Base-by-base conservation (phyloP, 1,284 basidiomycete genomes). In the Fomitopsis betulina region DNA sequence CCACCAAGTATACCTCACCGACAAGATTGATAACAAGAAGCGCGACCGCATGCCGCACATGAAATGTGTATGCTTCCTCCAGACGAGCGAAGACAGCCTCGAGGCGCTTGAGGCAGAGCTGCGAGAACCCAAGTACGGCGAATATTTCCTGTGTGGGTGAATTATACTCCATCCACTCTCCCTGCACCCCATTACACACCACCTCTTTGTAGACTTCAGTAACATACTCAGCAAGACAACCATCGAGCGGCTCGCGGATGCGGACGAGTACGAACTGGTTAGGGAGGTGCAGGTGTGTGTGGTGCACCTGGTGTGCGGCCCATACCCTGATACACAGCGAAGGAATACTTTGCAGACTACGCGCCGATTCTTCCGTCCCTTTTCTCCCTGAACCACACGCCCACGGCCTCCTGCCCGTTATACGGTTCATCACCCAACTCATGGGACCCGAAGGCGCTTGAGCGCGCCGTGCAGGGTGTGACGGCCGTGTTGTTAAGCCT, bases 321-420 rank as follows among this genome's bases (percentile, higher is more conserved):
- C 61, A 54, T 57, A 53, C 43, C 58, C 59, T 69, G 40, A 67
- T 67, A 61, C 63, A 61, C 58, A 61, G 62, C 55, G 58, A 56
- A 92, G 94, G 96, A 98, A 83, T 93, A 93, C 75, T 98, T 97
- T 74, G 93, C 93, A 63, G 96, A 98, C 74, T 98, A 95, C 66
- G 83, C 93, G 1, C 93, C 95, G 0, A 80, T 97, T 58, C 81
- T 95, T 5, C 88, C 94, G 0, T 91, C 83, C 37, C 80, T 98
- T 37, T 98, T 97, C 77, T 94, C 95, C 2, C 76, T 99, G 43
- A 95, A 94, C 62, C 85, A 92, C 64, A 79, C 77, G 0, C 91
- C 93, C 0, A 80, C 85, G 1, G 71, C 78, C 10, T 73, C 79
- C 45, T 78, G 75, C 61, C 87, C 88, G 1, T 71, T 94, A 27